Conservation (phyloP, 1,284 basidiomycete species). For the Marasmius fiardii region DNA sequence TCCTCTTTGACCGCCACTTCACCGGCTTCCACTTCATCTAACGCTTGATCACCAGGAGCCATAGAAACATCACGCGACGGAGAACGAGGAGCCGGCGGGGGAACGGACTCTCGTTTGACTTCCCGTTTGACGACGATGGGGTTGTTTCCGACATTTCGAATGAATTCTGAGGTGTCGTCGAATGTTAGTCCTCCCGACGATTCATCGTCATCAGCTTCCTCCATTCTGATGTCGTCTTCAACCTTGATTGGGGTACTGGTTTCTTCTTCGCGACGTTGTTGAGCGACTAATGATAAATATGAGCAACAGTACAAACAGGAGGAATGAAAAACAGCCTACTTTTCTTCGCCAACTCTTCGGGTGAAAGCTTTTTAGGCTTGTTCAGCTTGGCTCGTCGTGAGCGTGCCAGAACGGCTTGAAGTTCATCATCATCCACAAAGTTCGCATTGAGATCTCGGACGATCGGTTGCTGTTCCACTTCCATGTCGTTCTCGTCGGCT, state of each 20-base stretch:
- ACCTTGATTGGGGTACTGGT: conserved; percentile 50
- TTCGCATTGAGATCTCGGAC: conserved; percentile 76
- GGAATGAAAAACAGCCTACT: conserved; percentile 44
- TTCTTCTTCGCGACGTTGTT: conserved; percentile 55
- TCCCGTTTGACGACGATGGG: conserved; percentile 54
- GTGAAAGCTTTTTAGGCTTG: conserved; percentile 75
- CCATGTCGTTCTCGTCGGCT: conserved; percentile 59
- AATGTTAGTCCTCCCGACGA: conserved; percentile 77
- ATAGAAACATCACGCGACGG: conserved; percentile 53
- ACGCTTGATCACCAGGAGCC: conserved; percentile 55
- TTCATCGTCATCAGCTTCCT: conserved; percentile 39
- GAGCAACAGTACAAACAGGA: conserved; percentile 1
- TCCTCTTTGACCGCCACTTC: conserved; percentile 77
- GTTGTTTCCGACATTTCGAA: conserved; percentile 80
- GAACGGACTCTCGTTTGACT: conserved; percentile 35
- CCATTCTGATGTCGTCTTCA: conserved; percentile 43
- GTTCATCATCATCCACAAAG: conserved; percentile 97
- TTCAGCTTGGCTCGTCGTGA: conserved; percentile 80
- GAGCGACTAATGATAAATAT: conserved; percentile 51
- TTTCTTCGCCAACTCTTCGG: conserved; percentile 82
- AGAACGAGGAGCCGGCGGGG: conserved; percentile 33
- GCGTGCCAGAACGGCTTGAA: conserved; percentile 89
- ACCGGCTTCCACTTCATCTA: conserved; percentile 79
- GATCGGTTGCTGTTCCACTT: conserved; percentile 70
- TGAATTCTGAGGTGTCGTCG: conserved; percentile 97